Percentiles rank a stretch among this genome's conserved stretches.
Conservation (phyloP, 2,329 filamentous ascomycete species). For the Ramularia collo-cygni region DNA sequence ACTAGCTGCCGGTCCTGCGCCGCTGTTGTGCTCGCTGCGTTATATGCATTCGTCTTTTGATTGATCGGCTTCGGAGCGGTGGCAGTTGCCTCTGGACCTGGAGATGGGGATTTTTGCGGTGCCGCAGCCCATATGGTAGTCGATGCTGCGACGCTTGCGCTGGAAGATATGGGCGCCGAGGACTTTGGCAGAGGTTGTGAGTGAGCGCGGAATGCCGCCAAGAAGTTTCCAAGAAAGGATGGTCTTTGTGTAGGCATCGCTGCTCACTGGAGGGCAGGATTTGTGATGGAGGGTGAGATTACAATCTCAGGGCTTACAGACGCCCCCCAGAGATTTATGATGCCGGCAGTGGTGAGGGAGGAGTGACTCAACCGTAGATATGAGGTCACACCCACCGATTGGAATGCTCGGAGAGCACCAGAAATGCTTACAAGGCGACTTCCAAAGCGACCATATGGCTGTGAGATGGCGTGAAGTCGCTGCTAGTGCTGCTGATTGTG, state of each 20-base stretch:
- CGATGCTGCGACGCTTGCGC: slow-evolving; percentile 33
- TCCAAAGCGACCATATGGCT: too few species aligned
- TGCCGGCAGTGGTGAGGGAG: too few species aligned
- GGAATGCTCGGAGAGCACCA: too few species aligned
- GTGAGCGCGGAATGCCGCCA: slow-evolving; percentile 60
- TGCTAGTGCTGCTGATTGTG: too few species aligned
- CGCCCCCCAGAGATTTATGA: too few species aligned
- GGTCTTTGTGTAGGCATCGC: slow-evolving; percentile 57
- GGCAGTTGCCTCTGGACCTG: slow-evolving; percentile 16
- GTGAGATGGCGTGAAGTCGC: too few species aligned
- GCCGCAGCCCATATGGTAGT: slow-evolving; percentile 23
- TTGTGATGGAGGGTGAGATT: too few species aligned
- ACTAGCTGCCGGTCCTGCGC: slow-evolving; percentile 36
- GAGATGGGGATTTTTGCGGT: slow-evolving; percentile 14
- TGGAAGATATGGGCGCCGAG: slow-evolving; percentile 38
- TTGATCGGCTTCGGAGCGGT: slow-evolving; percentile 42
- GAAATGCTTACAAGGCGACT: too few species aligned
- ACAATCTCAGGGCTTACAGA: too few species aligned
- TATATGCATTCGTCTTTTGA: slow-evolving; percentile 35
- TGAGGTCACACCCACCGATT: too few species aligned
- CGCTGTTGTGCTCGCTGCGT: slow-evolving; percentile 16
- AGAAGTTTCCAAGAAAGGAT: slow-evolving; percentile 59
- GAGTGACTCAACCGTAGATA: too few species aligned
- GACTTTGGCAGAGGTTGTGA: slow-evolving; percentile 51
- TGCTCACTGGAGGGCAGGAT: too few species aligned